A percentile compares a stretch with the other conserved stretches of the same genome.
These are phyloP conservation scores for Dendryphion nanum DNA, from an alignment of 2,329 filamentous ascomycete genomes.

Conservation along the genomic window DNA sequence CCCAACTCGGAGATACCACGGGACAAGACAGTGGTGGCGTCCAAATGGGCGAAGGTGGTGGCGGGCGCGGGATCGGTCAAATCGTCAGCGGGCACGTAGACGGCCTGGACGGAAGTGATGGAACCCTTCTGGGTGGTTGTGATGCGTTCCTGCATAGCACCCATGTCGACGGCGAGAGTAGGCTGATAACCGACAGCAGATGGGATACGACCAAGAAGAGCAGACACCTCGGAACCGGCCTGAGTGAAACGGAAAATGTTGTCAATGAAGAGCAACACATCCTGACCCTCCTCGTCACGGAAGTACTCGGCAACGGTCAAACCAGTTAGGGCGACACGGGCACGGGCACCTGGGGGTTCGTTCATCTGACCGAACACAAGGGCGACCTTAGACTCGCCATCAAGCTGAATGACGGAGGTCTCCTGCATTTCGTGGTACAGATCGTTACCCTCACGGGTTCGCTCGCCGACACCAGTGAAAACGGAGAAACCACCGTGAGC, in stretches of 20 bases:
- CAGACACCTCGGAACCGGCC: conserved; percentile 99
- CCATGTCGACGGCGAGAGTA: conserved; percentile 98
- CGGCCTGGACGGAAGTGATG: conserved; percentile 99
- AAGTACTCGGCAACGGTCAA: conserved; percentile 79
- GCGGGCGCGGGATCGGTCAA: conserved; percentile 99
- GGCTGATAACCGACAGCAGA: conserved; percentile 99
- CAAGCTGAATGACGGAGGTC: conserved; percentile 98
- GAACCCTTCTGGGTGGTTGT: conserved; percentile 99
- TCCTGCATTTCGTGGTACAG: conserved; percentile 99
- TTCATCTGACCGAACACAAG: conserved; percentile 99
- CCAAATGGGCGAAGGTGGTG: conserved; percentile 99
- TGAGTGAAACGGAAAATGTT: conserved; percentile 99
- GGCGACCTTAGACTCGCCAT: conserved; percentile 99
- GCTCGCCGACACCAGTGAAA: conserved; percentile 99
- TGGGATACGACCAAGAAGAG: conserved; percentile 97
- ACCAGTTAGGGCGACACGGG: conserved; percentile 98
- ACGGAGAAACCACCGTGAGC: conserved; percentile 99
- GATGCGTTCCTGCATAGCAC: conserved; percentile 99
- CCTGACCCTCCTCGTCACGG: conserved; percentile 77
- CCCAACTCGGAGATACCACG: conserved; percentile 99
- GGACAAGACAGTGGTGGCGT: conserved; percentile 99
- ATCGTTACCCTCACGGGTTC: conserved; percentile 99
- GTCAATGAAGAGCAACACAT: conserved; percentile 99
- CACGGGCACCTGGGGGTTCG: conserved; percentile 98
- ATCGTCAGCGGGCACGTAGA: conserved; percentile 99